phyloP scores from a whole-genome alignment of 208 protist species.

The Wallacemonas rigidus region DNA sequence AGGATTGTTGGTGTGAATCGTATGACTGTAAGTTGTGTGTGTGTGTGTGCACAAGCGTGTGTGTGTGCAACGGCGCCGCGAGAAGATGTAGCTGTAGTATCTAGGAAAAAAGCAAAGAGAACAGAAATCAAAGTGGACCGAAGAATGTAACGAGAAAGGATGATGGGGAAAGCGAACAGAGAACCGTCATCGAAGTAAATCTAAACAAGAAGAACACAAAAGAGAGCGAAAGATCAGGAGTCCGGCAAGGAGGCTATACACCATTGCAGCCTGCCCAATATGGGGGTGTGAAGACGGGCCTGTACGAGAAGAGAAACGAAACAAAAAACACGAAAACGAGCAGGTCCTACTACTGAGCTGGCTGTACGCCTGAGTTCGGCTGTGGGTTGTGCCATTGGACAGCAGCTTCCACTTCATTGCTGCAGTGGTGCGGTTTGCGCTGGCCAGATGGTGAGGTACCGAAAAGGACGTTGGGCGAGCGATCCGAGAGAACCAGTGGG shows the following conservation, averaged over 20 bases:
- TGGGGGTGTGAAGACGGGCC: too few species aligned
- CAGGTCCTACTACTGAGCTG: too few species aligned
- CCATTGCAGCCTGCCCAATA: too few species aligned
- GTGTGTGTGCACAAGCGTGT: background rate
- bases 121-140: background rate
- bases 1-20: background rate
- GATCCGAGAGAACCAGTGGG: background rate
- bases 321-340: too few species aligned
- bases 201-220: constrained; percentile 17
- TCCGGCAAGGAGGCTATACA: too few species aligned
- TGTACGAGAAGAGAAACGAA: too few species aligned
- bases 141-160: constrained; percentile 22
- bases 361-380: too few species aligned
- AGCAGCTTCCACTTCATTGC: too few species aligned
- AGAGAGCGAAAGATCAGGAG: background rate
- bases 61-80: background rate
- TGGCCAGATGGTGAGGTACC: background rate
- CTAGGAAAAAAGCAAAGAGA: constrained; percentile 3
- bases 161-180: background rate
- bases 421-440: background rate
- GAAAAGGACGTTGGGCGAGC: constrained; percentile 10
- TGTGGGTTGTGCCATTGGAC: too few species aligned
- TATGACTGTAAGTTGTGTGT: background rate
- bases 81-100: background rate
- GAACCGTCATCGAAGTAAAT: background rate